These are phyloP conservation scores for Penicillium oxalicum DNA, from an alignment of 2,329 filamentous ascomycete genomes.

Conservation along the genomic window DNA sequence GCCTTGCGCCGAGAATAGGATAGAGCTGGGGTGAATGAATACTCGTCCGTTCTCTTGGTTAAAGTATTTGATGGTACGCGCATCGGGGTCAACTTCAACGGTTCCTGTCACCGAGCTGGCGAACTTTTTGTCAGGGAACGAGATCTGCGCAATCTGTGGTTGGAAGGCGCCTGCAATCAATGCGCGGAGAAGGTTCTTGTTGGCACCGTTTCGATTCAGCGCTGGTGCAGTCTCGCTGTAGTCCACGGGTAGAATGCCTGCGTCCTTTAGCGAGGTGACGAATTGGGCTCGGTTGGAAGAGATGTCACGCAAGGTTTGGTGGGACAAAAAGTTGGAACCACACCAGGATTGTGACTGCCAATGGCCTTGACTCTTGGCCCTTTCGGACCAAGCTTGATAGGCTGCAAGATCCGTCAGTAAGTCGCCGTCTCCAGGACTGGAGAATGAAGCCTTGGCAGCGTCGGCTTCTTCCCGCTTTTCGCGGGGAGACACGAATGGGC, in stretches of 20 bases:
- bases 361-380: slow-evolving; percentile 46
- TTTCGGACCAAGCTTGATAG: slow-evolving; percentile 73
- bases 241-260: slow-evolving; percentile 64
- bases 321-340: slow-evolving; percentile 75
- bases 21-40: slow-evolving; percentile 87
- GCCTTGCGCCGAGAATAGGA: slow-evolving; percentile 73
- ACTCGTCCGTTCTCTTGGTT: slow-evolving; percentile 78
- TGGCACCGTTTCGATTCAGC: slow-evolving; percentile 32
- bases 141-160: slow-evolving; percentile 85
- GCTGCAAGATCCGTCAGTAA: slow-evolving; percentile 80
- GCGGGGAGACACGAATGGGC: slow-evolving; percentile 77
- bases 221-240: slow-evolving; percentile 29
- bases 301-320: slow-evolving; percentile 81
- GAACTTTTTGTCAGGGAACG: slow-evolving; percentile 94
- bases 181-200: slow-evolving; percentile 56
- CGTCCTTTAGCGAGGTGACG: slow-evolving; percentile 75
- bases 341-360: slow-evolving; percentile 62
- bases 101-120: slow-evolving; percentile 79
- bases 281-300: slow-evolving; percentile 81
- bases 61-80: slow-evolving; percentile 86
- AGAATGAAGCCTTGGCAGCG: slow-evolving; percentile 68
- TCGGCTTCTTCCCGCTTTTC: slow-evolving; percentile 79
- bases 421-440: slow-evolving; percentile 67
- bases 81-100: slow-evolving; percentile 88
- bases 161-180: slow-evolving; percentile 68